These are phyloP conservation scores for Nitzschia sp. DNA, from an alignment of 108 stramenopile species.

Conservation along the genomic window DNA sequence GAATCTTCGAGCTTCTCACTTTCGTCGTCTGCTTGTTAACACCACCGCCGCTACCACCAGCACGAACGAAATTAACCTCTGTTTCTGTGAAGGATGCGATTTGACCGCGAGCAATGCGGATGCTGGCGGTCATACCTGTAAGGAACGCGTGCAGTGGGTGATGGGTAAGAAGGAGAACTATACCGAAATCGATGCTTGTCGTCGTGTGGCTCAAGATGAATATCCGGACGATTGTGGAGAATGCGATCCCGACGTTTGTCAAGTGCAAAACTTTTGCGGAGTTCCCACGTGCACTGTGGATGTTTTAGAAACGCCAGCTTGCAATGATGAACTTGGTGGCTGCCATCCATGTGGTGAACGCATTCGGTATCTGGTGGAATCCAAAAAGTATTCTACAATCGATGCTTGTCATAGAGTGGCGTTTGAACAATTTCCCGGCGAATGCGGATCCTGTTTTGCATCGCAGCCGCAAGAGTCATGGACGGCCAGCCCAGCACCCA, in stretches of 20 bases:
- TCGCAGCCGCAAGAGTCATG: no score
- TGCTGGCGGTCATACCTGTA: conserved; percentile 60
- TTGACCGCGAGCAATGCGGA: conserved; percentile 38
- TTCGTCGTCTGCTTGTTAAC: no score
- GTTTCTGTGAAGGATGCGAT: conserved; percentile 60
- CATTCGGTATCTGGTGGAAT: not conserved
- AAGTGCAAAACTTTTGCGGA: conserved; percentile 6
- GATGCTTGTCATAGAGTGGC: conserved; percentile 7
- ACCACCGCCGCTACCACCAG: no score
- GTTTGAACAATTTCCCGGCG: conserved; percentile 5
- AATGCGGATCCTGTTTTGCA: not conserved
- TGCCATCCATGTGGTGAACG: conserved; percentile 11
- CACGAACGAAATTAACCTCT: conserved; percentile 51
- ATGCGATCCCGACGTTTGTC: conserved; percentile 16
- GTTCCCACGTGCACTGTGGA: conserved; percentile 6
- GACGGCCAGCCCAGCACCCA: not conserved
- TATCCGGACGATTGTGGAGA: conserved; percentile 18
- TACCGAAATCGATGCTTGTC: conserved; percentile 34
- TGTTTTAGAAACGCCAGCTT: not conserved
- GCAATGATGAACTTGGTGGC: not conserved
- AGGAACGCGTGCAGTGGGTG: conserved; percentile 67
- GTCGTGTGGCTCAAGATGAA: conserved; percentile 2
- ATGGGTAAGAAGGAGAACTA: conserved; percentile 43
- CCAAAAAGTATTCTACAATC: not conserved
- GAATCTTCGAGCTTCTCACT: not conserved